Percentiles rank a stretch among this genome's conserved stretches.
Evolutionary conservation across 2,329 filamentous ascomycete genomes (phyloP).

Genomic region (Ceratocystis cacaofunesta): DNA sequence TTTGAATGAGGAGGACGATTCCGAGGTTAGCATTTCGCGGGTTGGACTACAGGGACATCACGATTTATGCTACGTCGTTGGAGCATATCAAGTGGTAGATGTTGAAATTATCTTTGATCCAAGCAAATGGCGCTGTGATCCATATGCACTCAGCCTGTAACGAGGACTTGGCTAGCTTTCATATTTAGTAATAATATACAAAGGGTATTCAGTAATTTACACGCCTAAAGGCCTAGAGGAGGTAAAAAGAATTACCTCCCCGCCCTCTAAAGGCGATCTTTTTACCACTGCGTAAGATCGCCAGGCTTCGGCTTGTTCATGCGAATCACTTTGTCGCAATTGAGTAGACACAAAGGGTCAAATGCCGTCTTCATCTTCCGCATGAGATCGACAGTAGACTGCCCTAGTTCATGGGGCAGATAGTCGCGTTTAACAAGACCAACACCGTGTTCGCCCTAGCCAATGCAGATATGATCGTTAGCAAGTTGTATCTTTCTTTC

Average conservation of each 20-base stretch:
- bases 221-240: background rate
- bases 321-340: slow-evolving; percentile 54
- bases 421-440: slow-evolving; percentile 77
- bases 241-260: background rate
- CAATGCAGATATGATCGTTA: background rate
- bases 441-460: slow-evolving; percentile 63
- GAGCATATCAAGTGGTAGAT: slow-evolving; percentile 51
- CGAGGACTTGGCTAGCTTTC: background rate
- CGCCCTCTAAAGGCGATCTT: background rate
- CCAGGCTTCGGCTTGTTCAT: slow-evolving; percentile 35
- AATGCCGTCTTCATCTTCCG: slow-evolving; percentile 71
- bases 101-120: slow-evolving; percentile 53
- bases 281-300: slow-evolving; percentile 33
- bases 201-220: background rate
- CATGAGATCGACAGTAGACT: slow-evolving; percentile 66
- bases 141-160: background rate
- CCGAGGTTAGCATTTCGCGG: slow-evolving; percentile 44
- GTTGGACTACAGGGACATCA: slow-evolving; percentile 54
- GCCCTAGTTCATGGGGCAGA: slow-evolving; percentile 60
- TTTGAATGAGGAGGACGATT: slow-evolving; percentile 59
- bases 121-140: slow-evolving; percentile 33
- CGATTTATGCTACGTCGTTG: slow-evolving; percentile 57
- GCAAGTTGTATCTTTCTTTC: background rate
- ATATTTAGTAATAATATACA: slow-evolving; percentile 1
- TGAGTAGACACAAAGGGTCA: slow-evolving; percentile 57